Evolutionary conservation across 1,284 basidiomycete species (phyloP), one percentile per base, ranked within the genome.

Genomic region (Cryptococcus floricola): DNA sequence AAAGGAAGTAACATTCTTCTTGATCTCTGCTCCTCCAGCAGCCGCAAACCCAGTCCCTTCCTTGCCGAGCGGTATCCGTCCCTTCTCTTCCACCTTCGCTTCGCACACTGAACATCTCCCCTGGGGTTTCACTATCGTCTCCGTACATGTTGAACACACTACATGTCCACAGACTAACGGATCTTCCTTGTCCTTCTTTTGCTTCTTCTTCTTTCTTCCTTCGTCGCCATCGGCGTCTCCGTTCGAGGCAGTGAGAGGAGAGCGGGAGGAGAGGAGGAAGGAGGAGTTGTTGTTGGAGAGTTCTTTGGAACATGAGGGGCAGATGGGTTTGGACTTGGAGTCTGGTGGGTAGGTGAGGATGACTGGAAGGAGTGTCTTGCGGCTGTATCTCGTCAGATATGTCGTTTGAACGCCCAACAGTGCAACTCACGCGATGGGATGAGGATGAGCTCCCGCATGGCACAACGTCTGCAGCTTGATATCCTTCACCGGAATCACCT

Each of bases 11-110:
- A 61, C 62, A 14, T 61, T 58, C 38, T 64, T 65, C 53, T 71
- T 74, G 25, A 69, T 86, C 74, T 91, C 89, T n/a, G 91, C 88
- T 59, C 91, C 74, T n/a, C 91, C 91, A 19, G 91, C 91, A 38
- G 88, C 88, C 8, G 91, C 90, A 67, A 88, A 93, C 0, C 91
- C 91, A 5, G 91, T 94, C 19, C 89, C 88, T 83, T 95, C 91
- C 60, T 89, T 82, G 64, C 85, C 85, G 18, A 76, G 64, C 39
- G 68, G 66, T 53, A 77, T 79, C 43, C 80, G 49, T 85, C 73
- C 67, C 16, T 53, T 50, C 8, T 61, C 62, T 23, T 60, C 59
- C 13, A 75, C 61, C 58, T 71, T 66, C 16, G 77, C 81, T 65
- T 94, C 91, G 68, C 92, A 96, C 4, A 87, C 85, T 10, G 89